phyloP scores from a whole-genome alignment of 2,329 filamentous ascomycete species.

The Stagonosporopsis cucurbitacearum region DNA sequence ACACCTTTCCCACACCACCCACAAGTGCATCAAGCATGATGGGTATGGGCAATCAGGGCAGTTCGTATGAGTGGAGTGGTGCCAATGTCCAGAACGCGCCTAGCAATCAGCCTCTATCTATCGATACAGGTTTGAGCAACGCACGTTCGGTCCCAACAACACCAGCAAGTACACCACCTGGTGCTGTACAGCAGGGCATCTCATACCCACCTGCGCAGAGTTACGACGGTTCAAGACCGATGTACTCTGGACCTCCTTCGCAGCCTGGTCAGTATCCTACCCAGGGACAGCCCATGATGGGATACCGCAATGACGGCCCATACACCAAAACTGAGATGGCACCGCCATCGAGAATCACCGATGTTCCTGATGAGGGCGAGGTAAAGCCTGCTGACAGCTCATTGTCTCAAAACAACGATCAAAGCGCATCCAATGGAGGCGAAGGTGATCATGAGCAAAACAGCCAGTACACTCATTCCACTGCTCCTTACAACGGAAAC shows the following conservation, averaged over 20 bases:
- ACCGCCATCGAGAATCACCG: slow-evolving; percentile 71
- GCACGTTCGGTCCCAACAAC: slow-evolving; percentile 86
- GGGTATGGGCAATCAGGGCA: slow-evolving; percentile 74
- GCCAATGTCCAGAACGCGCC: slow-evolving; percentile 53
- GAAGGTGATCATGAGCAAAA: slow-evolving; percentile 78
- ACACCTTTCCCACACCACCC: slow-evolving; percentile 93
- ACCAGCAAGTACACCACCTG: slow-evolving; percentile 89
- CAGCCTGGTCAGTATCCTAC: slow-evolving; percentile 72
- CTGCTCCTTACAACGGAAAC: slow-evolving; percentile 71
- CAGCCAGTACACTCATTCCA: slow-evolving; percentile 85
- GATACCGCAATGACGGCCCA: slow-evolving; percentile 56
- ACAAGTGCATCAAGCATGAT: slow-evolving; percentile 90
- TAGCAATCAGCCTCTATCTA: slow-evolving; percentile 75
- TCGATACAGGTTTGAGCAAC: slow-evolving; percentile 80
- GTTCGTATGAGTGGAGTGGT: slow-evolving; percentile 78
- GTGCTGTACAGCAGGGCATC: slow-evolving; percentile 79
- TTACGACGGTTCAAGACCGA: slow-evolving; percentile 78
- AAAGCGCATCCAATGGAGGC: slow-evolving; percentile 65
- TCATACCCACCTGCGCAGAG: slow-evolving; percentile 73
- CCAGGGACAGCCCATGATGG: slow-evolving; percentile 68
- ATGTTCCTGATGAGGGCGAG: slow-evolving; percentile 67
- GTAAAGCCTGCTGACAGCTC: slow-evolving; percentile 70
- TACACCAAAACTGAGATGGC: slow-evolving; percentile 91
- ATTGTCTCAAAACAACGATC: slow-evolving; percentile 54
- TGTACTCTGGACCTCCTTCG: slow-evolving; percentile 75